A percentile compares a stretch with the other conserved stretches of the same genome.
These are phyloP conservation scores for Carex littledalei DNA, from an alignment of 176 grass and related monocot genomes.

Conservation along the genomic window DNA sequence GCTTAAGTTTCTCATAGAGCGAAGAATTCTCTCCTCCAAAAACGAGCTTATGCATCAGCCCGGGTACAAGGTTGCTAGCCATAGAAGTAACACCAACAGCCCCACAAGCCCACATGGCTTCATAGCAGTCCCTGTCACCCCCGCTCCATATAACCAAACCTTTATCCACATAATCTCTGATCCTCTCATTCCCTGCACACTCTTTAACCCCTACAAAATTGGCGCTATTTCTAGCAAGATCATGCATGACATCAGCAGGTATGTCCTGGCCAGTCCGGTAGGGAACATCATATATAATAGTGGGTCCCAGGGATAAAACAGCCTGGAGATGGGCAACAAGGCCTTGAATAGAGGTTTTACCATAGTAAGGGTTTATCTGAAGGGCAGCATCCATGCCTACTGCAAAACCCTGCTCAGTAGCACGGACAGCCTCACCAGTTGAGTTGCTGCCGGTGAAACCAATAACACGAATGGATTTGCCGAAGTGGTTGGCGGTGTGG, in stretches of 20 bases:
- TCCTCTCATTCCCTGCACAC: slow-evolving; percentile 63
- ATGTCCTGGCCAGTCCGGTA: slow-evolving; percentile 75
- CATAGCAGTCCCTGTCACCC: slow-evolving; percentile 62
- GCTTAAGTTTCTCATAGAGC: slow-evolving; percentile 50
- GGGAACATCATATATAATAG: slow-evolving; percentile 82
- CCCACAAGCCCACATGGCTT: slow-evolving; percentile 63
- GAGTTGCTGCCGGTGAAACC: slow-evolving; percentile 92
- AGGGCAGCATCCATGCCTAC: slow-evolving; percentile 93
- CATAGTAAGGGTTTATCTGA: slow-evolving; percentile 94
- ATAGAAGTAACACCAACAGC: slow-evolving; percentile 78
- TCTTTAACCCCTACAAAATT: slow-evolving; percentile 88
- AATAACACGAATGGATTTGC: slow-evolving; percentile 64
- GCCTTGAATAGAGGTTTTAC: slow-evolving; percentile 75
- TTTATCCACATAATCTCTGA: slow-evolving; percentile 60
- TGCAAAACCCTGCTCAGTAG: slow-evolving; percentile 82
- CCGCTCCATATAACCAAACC: slow-evolving; percentile 76
- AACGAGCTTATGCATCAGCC: slow-evolving; percentile 59
- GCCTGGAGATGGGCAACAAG: slow-evolving; percentile 66
- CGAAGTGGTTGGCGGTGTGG: slow-evolving; percentile 84
- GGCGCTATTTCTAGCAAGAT: slow-evolving; percentile 31
- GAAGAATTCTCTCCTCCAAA: slow-evolving; percentile 44
- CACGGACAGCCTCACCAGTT: slow-evolving; percentile 76
- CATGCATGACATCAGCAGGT: slow-evolving; percentile 48
- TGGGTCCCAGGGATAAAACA: slow-evolving; percentile 78
- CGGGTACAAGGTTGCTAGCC: slow-evolving; percentile 72